A percentile compares a stretch with the other conserved stretches of the same genome.
Evolutionary conservation across 106 monocot species (phyloP).

Genomic region (Agapanthus africanus): DNA sequence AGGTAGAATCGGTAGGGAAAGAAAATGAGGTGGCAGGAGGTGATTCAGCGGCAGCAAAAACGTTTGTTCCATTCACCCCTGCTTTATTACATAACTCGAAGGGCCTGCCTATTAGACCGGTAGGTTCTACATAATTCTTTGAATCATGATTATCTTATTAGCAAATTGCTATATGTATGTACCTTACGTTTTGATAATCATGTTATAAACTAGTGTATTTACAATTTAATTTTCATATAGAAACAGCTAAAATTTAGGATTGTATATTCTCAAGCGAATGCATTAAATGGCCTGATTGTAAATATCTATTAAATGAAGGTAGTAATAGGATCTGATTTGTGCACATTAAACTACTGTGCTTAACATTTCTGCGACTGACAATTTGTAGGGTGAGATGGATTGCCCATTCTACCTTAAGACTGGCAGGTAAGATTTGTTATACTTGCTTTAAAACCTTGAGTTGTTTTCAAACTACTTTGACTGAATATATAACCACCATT

Average conservation of each 20-base stretch:
- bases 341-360: background rate
- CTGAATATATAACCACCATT: background rate
- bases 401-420: conserved; percentile 96
- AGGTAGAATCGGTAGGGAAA: conserved; percentile 7
- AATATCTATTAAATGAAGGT: background rate
- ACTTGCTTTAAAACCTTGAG: background rate
- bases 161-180: background rate
- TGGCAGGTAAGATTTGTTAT: conserved; percentile 53
- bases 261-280: background rate
- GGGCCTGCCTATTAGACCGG: conserved; percentile 78
- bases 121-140: conserved; percentile 10
- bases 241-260: background rate
- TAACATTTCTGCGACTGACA: background rate
- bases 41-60: conserved; percentile 18
- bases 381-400: conserved; percentile 73
- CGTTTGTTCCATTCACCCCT: conserved; percentile 28
- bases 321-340: conserved; percentile 4
- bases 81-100: conserved; percentile 79
- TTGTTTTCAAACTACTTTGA: background rate
- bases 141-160: background rate
- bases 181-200: background rate
- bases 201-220: background rate
- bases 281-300: background rate
- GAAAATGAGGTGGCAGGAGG: conserved; percentile 9
- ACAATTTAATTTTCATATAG: background rate